Base-by-base conservation (phyloP, 2,329 filamentous ascomycete genomes). In the Teratosphaeria zuluensis region DNA sequence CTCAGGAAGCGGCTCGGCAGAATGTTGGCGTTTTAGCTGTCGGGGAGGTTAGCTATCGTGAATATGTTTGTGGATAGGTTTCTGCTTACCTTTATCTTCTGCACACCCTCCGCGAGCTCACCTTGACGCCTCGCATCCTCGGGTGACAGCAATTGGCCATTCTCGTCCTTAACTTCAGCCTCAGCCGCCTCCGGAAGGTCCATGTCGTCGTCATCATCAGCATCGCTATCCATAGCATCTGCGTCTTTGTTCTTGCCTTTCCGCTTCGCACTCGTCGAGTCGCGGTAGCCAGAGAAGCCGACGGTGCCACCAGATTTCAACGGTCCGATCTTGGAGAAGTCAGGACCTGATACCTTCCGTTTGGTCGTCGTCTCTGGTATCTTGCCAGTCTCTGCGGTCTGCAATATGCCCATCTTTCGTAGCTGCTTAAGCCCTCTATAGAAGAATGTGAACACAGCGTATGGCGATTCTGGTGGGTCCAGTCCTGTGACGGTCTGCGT, bases 401-500 rank as follows among this genome's bases (percentile, higher is more conserved):
- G 79, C 32, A 95, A 75, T 42, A 99, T 90, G 42, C 92, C 92
- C 86, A 99, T 96, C 75, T 97, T 99, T 70, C 92, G 87, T 55
- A 99, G 80, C 85, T 99, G 94, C 56, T 90, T 88, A 72, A 96
- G 89, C 72, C 94, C 94, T 61, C 94, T 85, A 73, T 99, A 99
- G 76, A 97, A 90, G 74, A 99, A 99, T 31, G 95, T 97, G 73
- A 99, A 99, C 8, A 89, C 87, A 3, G 94, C 94, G 75, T 96
- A 99, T 3, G 95, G 94, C 75, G 92, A 94, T 63, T 97, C 92
- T 21, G 92, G 91, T 0, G 91, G 90, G 73, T 99, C 94, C 62
- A 97, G 95, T 19, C 92, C 94, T 8, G 94, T 97, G n/a, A 99
- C 94, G 0, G 94, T 99, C 76, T 99, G 94, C 2, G 94, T 99